These are phyloP conservation scores for Diaporthe sp. DNA, from an alignment of 2,329 filamentous ascomycete species.

Conservation along the genomic window DNA sequence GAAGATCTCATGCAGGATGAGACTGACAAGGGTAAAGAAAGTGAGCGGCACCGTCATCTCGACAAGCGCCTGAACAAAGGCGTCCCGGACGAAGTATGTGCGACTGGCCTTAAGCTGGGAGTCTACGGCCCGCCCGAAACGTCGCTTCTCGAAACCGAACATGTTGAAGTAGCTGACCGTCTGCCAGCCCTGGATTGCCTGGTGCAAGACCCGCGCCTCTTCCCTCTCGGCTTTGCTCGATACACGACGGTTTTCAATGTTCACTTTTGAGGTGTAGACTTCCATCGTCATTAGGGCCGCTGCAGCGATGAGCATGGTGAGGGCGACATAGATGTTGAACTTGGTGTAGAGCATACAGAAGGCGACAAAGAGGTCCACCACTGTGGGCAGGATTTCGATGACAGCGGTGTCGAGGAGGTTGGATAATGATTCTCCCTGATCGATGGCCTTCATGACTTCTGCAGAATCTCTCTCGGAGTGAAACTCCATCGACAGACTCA, in stretches of 20 bases:
- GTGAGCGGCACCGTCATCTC: background rate
- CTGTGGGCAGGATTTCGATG: conserved; percentile 70
- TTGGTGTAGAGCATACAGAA: conserved; percentile 69
- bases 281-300: conserved; percentile 80
- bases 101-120: conserved; percentile 35
- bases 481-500: conserved; percentile 77
- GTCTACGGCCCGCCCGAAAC: conserved; percentile 43
- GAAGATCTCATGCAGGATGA: background rate
- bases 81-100: background rate
- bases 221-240: conserved; percentile 54
- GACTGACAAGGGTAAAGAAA: conserved; percentile 4
- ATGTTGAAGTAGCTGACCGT: conserved; percentile 58
- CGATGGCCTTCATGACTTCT: conserved; percentile 72
- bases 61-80: background rate
- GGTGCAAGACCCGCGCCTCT: conserved; percentile 64
- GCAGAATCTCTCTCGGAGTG: conserved; percentile 74
- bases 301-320: conserved; percentile 90
- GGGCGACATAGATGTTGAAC: conserved; percentile 84
- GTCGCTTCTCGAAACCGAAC: conserved; percentile 36
- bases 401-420: conserved; percentile 68
- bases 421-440: conserved; percentile 70
- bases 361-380: conserved; percentile 70
- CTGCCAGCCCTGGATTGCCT: conserved; percentile 69
- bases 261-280: conserved; percentile 48
- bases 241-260: conserved; percentile 50